Base-by-base conservation (phyloP, 192 early-diverging fungal species). In the Dimargaris xerosporica region DNA sequence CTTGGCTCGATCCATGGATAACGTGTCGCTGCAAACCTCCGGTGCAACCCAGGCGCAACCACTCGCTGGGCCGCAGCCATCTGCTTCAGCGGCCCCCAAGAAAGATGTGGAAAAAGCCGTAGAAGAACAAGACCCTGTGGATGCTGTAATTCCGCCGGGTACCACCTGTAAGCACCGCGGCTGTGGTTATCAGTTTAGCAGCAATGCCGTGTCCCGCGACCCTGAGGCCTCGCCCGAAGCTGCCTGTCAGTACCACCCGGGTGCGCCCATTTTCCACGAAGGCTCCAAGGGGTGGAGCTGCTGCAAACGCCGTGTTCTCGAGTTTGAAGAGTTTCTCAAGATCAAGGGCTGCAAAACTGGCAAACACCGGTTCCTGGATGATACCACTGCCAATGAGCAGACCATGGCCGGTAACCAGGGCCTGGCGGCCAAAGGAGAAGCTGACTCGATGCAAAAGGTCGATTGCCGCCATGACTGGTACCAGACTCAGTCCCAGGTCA, bases 231-330 rank as follows among this genome's bases (percentile, higher is more conserved):
- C 21, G 10, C 19, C 69, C 39, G 73, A 78, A 21, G 78, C 79
- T 9, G 71, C 69, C 51, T 98, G 96, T 71, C 68, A 78, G 53
- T 91, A 91, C 77, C 96, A 99, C 71, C 77, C 86, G 13, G 96
- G 96, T 17, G 67, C 67, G 16, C 89, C 93, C 9, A 75, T 99
- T 41, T 99, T 99, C 77, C 96, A 97, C 69, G 96, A 98, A 70
- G 96, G 96, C 17, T 89, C 85, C 75, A 97, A 97, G 79, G 94
- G 94, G 26, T 98, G 90, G 90, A 84, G 85, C 41, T 99, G 96
- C 76, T 99, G 96, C 73, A 78, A 86, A 58, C 83, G 92, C 43
- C 86, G 91, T 64, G 94, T 94, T 2, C 82, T 96, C 19, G 96
- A 97, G 72, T 99, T 97, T 81, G 96, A 99, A 41, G 93, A 96